Percentiles rank a stretch among this genome's conserved stretches.
Conservation (phyloP, 2,329 filamentous ascomycete species). For the Ascochyta koolunga region DNA sequence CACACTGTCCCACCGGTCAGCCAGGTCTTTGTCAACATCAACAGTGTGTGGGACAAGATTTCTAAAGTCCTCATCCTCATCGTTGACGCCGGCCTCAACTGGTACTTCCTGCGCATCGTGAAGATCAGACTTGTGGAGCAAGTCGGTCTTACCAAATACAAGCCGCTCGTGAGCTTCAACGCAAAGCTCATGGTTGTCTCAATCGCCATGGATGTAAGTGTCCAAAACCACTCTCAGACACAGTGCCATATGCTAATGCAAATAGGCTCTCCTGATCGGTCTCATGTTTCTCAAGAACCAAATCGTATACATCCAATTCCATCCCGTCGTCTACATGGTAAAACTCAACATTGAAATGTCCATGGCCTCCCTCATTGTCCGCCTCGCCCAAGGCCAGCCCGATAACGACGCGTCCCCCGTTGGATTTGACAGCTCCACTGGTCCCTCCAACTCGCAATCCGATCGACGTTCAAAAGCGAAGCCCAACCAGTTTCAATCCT, state of each 20-base stretch:
- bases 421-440: constrained; percentile 24
- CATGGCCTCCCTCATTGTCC: constrained; percentile 52
- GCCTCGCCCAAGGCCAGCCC: constrained; percentile 39
- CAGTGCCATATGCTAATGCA: not conserved
- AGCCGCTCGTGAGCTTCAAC: constrained; percentile 50
- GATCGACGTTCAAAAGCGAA: constrained; percentile 15
- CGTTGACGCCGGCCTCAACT: constrained; percentile 59
- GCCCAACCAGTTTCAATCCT: constrained; percentile 20
- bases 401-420: constrained; percentile 37
- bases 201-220: constrained; percentile 50
- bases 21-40: constrained; percentile 52
- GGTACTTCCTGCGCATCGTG: constrained; percentile 57
- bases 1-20: constrained; percentile 45
- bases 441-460: constrained; percentile 26
- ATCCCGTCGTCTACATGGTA: constrained; percentile 52
- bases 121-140: constrained; percentile 47
- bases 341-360: constrained; percentile 55
- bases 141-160: constrained; percentile 51
- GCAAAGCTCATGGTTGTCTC: constrained; percentile 49
- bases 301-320: constrained; percentile 51
- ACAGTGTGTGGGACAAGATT: constrained; percentile 59
- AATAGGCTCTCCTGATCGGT: constrained; percentile 44
- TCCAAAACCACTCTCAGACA: not conserved
- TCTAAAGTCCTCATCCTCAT: constrained; percentile 60
- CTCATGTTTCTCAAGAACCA: constrained; percentile 49